Base-by-base conservation (phyloP, 208 protist genomes). In the Leishmania braziliensis region DNA sequence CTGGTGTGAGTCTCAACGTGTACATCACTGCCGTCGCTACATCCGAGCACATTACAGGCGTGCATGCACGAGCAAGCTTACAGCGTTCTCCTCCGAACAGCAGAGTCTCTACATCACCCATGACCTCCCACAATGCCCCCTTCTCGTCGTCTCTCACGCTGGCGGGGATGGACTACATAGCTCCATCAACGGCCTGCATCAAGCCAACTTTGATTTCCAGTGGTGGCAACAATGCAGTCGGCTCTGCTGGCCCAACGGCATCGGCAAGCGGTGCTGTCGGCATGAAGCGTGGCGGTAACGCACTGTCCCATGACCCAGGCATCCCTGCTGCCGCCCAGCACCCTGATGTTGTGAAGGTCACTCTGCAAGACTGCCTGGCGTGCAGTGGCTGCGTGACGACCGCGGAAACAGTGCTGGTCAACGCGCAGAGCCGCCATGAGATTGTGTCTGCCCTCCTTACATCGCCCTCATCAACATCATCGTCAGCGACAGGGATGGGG, bases 321-420 rank as follows among this genome's bases (percentile, higher is more conserved):
- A 53, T 5, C 56, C 18, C 66, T 46, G 66, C 16, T 29, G 33
- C 10, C 14, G 6, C n/a, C 48, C 36, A 58, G 39, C 29, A 54
- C 39, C 29, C 60, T 39, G 91, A 94, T 53, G 84, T 82, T 4
- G 81, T 97, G 75, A 94, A 96, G 76, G 95, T 98, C 51, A 89
- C 87, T 3, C 85, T 98, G 36, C 84, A 93, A 39, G 94, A 98
- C 82, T 98, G 96, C 80, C 86, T 98, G 33, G 96, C 96, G 10
- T 98, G 96, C 80, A 96, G 91, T 75, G 99, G 99, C 0, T 99
- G 99, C 89, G 95, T 99, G 72, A 99, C 99, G 14, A 99, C 98
- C 6, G 98, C 99, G 5, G 99, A 99, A 81, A 98, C 94, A 62
- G 92, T 99, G 12, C 89, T 99, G 5, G 95, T 99, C 58, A 89